Evolutionary conservation across 495 filamentous ascomycete species (phyloP).

Genomic region (Stereocaulon alpinum): DNA sequence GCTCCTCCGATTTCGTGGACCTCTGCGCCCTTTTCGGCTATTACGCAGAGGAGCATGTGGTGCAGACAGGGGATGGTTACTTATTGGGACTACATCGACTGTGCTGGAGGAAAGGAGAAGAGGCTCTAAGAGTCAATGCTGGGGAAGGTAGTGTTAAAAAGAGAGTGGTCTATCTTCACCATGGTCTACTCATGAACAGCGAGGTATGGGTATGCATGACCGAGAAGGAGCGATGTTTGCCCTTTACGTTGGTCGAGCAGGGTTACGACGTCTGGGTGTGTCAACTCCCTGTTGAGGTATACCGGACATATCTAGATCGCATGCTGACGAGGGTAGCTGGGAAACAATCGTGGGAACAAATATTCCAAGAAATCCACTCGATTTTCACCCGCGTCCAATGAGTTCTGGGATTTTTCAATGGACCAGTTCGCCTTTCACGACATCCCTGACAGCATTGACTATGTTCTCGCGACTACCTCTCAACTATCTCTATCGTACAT

Average conservation of each 20-base stretch:
- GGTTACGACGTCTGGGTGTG: conserved; percentile 94
- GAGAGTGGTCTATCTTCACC: conserved; percentile 88
- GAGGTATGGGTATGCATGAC: conserved; percentile 96
- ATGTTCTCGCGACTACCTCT: conserved; percentile 74
- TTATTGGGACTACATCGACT: conserved; percentile 83
- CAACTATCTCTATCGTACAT: conserved; percentile 88
- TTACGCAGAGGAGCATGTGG: conserved; percentile 87
- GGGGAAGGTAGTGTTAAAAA: conserved; percentile 63
- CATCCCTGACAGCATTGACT: conserved; percentile 87
- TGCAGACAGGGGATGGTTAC: conserved; percentile 91
- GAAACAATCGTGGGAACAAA: conserved; percentile 97
- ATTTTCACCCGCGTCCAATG: conserved; percentile 56
- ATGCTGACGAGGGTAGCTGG: conserved; percentile 44
- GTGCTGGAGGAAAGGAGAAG: conserved; percentile 70
- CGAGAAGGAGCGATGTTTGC: conserved; percentile 72
- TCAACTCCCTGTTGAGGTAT: conserved; percentile 3
- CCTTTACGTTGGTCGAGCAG: conserved; percentile 80
- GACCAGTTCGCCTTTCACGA: conserved; percentile 97
- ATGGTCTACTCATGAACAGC: conserved; percentile 95
- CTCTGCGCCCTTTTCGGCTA: conserved; percentile 83
- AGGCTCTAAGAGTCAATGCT: conserved; percentile 60
- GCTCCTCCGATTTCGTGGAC: conserved; percentile 85
- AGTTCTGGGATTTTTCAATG: conserved; percentile 96
- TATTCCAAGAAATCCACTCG: conserved; percentile 89
- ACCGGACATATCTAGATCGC: background rate